Percentiles rank a stretch among this genome's conserved stretches.
phyloP scores from a whole-genome alignment of 192 early-diverging fungal genomes.

The Coemansia sp. region DNA sequence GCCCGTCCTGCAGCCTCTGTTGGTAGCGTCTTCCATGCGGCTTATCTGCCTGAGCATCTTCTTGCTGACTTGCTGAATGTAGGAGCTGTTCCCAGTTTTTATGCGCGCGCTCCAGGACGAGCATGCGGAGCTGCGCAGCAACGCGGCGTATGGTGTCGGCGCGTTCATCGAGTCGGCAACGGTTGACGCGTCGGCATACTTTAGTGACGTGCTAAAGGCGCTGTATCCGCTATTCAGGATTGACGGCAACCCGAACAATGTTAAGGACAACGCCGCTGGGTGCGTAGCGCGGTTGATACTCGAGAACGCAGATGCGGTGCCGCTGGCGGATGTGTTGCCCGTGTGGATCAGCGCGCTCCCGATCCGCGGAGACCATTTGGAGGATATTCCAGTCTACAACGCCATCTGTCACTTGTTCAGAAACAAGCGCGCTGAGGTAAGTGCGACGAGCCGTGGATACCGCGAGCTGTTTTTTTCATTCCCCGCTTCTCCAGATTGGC shows the following conservation, averaged over 20 bases:
- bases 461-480: background rate
- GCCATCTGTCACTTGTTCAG: conserved; percentile 65
- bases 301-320: conserved; percentile 65
- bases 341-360: conserved; percentile 68
- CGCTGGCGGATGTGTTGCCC: conserved; percentile 68
- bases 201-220: conserved; percentile 60
- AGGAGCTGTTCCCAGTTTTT: conserved; percentile 67
- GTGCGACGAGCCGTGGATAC: conserved; percentile 2
- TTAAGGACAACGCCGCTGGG: conserved; percentile 74
- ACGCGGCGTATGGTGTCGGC: conserved; percentile 81
- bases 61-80: conserved; percentile 4
- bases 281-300: conserved; percentile 76
- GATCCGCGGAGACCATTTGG: conserved; percentile 71
- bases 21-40: background rate
- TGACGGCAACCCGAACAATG: conserved; percentile 46
- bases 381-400: conserved; percentile 76
- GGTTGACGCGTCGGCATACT: conserved; percentile 68
- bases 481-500: background rate
- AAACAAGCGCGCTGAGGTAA: conserved; percentile 46
- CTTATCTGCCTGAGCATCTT: background rate
- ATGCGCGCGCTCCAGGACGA: conserved; percentile 71
- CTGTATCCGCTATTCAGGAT: conserved; percentile 64
- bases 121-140: conserved; percentile 81
- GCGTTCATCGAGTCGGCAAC: conserved; percentile 66
- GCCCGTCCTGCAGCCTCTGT: background rate